phyloP scores from a whole-genome alignment of 805 yeast genomes.

The Saturnispora bothae region DNA sequence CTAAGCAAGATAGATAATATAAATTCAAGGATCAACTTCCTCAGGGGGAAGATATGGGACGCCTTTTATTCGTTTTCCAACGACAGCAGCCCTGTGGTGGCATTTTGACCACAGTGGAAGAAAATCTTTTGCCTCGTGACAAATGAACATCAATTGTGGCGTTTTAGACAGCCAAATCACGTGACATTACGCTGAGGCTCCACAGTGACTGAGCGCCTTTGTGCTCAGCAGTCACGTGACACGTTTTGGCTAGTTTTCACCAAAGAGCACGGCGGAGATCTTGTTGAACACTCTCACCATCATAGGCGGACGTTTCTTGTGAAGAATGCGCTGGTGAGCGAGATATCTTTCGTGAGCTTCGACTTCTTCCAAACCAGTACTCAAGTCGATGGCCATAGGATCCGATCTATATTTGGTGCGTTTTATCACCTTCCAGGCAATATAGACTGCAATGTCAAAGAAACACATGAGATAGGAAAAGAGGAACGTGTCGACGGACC shows the following conservation, averaged over 20 bases:
- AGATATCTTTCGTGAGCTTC: constrained; percentile 41
- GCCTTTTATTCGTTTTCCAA: no score
- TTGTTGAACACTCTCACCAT: constrained; percentile 5
- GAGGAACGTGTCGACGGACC: constrained; percentile 55
- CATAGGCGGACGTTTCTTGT: constrained; percentile 1
- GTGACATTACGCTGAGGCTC: not conserved
- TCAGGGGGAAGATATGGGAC: no score
- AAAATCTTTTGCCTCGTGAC: constrained; percentile 2
- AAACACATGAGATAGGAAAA: constrained; percentile 66
- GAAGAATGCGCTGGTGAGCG: constrained; percentile 8
- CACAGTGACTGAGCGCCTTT: no score
- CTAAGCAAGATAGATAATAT: no score
- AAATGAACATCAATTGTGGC: constrained; percentile 1
- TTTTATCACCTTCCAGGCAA: constrained; percentile 43
- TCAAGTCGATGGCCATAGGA: constrained; percentile 41
- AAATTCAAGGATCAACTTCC: no score
- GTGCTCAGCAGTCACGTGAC: not conserved
- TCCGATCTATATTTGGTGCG: constrained; percentile 35
- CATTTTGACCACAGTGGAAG: not conserved
- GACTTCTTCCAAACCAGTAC: constrained; percentile 44
- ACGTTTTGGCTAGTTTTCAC: constrained; percentile 9
- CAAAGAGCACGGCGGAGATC: constrained; percentile 11
- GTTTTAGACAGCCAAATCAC: not conserved
- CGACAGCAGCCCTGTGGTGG: not conserved
- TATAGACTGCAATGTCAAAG: constrained; percentile 35